phyloP scores from a whole-genome alignment of 2,329 filamentous ascomycete genomes.

The Hymenoscyphus scutula region DNA sequence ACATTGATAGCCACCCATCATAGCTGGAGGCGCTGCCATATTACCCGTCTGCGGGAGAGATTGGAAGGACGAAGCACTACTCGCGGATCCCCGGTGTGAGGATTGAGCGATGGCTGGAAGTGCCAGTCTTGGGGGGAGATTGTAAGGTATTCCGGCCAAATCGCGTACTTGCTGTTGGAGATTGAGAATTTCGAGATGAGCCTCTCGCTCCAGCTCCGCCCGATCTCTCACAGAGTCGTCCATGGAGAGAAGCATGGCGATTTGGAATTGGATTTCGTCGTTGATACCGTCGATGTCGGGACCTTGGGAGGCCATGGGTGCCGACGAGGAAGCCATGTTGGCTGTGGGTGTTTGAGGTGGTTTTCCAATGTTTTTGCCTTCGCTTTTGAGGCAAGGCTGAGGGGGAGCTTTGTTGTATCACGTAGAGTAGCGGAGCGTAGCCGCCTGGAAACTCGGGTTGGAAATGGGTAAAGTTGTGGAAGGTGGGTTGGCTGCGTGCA shows the following conservation, averaged over 20 bases:
- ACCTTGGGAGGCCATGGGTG: neutral
- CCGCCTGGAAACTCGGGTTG: neutral
- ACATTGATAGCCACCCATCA: conserved; percentile 8
- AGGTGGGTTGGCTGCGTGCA: neutral
- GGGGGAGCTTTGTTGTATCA: neutral
- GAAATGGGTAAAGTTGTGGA: too few species aligned
- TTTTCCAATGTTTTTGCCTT: neutral
- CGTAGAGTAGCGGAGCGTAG: neutral
- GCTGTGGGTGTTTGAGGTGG: neutral
- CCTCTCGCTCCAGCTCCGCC: conserved; percentile 29
- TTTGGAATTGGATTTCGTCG: conserved; percentile 45
- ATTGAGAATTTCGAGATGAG: conserved; percentile 28
- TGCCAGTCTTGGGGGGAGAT: neutral
- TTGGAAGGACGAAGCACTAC: neutral
- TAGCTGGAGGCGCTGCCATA: neutral
- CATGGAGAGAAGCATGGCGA: conserved; percentile 46
- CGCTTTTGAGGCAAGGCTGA: conserved; percentile 5
- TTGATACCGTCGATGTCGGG: conserved; percentile 24
- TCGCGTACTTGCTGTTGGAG: conserved; percentile 1
- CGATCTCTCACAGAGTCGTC: conserved; percentile 30
- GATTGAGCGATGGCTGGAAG: conserved; percentile 2
- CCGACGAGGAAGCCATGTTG: neutral
- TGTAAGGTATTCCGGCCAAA: neutral
- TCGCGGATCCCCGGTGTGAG: conserved; percentile 2
- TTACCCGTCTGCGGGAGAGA: neutral